Conservation (phyloP, 257 asterid species). For the Solanum raphanifolium region DNA sequence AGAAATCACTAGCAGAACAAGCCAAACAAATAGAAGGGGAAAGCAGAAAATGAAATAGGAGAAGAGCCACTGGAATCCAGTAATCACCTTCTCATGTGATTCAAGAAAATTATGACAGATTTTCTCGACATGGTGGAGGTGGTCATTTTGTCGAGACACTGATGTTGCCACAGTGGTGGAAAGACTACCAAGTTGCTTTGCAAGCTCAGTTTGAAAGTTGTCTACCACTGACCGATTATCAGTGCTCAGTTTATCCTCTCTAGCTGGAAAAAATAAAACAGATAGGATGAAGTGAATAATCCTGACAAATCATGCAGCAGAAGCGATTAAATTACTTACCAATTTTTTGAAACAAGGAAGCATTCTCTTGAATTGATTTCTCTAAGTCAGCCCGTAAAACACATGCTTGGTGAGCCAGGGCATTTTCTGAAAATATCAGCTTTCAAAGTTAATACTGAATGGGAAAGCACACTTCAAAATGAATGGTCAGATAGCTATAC, state of each 20-base stretch:
- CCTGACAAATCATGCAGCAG: neutral
- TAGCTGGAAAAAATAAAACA: conserved; percentile 25
- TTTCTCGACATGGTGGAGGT: conserved; percentile 47
- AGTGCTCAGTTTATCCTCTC: conserved; percentile 62
- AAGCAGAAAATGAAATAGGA: neutral
- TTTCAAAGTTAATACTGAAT: neutral
- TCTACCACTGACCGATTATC: conserved; percentile 54
- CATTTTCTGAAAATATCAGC: conserved; percentile 44
- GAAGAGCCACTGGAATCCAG: neutral
- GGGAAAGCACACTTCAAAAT: neutral
- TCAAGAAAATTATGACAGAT: conserved; percentile 52
- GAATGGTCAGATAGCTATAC: conserved; percentile 11
- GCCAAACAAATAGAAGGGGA: neutral
- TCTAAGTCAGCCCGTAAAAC: conserved; percentile 81
- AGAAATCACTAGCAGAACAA: neutral
- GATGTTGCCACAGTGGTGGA: conserved; percentile 43
- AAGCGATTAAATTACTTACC: conserved; percentile 18
- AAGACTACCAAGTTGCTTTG: conserved; percentile 51
- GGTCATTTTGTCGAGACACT: conserved; percentile 51
- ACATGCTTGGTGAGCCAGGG: conserved; percentile 80
- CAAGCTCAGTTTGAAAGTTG: conserved; percentile 52
- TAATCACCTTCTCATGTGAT: conserved; percentile 49
- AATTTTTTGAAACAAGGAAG: conserved; percentile 56
- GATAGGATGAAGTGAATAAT: neutral
- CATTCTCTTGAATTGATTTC: conserved; percentile 59